phyloP scores from a whole-genome alignment of 1,139 yeast genomes.

The Pichia kudriavzevii region DNA sequence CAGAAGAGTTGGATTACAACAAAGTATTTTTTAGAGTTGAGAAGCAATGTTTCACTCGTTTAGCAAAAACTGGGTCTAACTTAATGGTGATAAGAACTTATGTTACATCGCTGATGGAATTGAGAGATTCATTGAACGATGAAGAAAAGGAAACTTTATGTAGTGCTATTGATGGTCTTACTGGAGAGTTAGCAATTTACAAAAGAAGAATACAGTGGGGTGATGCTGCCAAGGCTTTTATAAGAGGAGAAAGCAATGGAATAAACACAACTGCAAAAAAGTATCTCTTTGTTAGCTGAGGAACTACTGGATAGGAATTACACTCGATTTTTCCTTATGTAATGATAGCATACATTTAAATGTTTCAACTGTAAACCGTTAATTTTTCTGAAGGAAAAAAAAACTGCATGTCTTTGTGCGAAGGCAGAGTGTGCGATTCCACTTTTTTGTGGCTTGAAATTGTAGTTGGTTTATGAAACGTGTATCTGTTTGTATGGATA shows the following conservation, averaged over 20 bases:
- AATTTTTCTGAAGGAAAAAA: too few relatives aligned
- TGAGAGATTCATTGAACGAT: conserved; percentile 36
- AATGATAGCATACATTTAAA: too few relatives aligned
- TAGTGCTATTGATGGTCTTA: conserved; percentile 35
- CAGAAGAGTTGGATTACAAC: conserved; percentile 44
- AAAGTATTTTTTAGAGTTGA: conserved; percentile 54
- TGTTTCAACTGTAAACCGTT: too few relatives aligned
- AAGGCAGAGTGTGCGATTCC: too few relatives aligned
- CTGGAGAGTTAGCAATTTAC: conserved; percentile 22
- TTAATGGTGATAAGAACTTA: conserved; percentile 61
- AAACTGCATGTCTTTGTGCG: too few relatives aligned
- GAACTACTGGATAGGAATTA: too few relatives aligned
- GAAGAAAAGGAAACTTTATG: conserved; percentile 41
- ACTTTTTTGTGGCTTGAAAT: too few relatives aligned
- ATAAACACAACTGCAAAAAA: conserved; percentile 18
- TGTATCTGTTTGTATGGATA: too few relatives aligned
- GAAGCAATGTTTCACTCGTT: conserved; percentile 51
- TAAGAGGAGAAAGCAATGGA: conserved; percentile 24
- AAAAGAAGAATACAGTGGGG: conserved; percentile 26
- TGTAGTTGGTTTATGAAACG: too few relatives aligned
- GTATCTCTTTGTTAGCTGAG: conserved; percentile 14
- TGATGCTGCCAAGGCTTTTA: conserved; percentile 23
- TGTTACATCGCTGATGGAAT: conserved; percentile 47
- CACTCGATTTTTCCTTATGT: too few relatives aligned
- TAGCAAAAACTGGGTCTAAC: conserved; percentile 48